Evolutionary conservation across 257 asterid species (phyloP), one percentile per base, ranked within the genome.

Genomic region (Mitragyna speciosa): DNA sequence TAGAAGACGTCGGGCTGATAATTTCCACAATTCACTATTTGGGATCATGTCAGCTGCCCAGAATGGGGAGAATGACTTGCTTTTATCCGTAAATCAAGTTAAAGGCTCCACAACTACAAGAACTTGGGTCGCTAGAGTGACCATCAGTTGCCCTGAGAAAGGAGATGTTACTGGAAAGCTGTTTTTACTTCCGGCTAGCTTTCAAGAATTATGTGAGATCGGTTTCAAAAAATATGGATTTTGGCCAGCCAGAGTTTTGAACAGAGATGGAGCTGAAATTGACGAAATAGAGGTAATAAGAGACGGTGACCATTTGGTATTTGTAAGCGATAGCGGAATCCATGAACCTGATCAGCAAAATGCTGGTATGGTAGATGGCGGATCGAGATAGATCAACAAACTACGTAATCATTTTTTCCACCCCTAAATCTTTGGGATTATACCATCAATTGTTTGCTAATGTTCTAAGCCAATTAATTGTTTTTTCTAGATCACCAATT

Each of bases 1-100:
- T 28, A 86, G 87, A 2, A 86, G 93, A 76, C 90, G 95, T 5
- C 89, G 88, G 87, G 78, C 85, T 31, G 89, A 81, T 65, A 88
- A 88, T 71, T 92, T 89, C 77, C 83, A 87, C 58, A 94, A 94
- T 80, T 94, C 98, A 76, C 85, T 94, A 26, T 92, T 92, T 28
- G 98, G 98, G 83, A 89, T 94, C 41, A 90, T 92, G 95, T 89
- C 96, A 16, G 90, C 96, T 43, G 90, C 87, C 58, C 91, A 86
- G 76, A 86, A 79, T 65, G 90, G 90, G 49, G 93, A 85, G 31
- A 78, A 33, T 24, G 86, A 79, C 76, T 52, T 84, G 61, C 73
- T 81, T 64, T 30, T 79, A 30, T 66, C 90, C 0, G 70, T 61
- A 69, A 86, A 86, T 41, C 83, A 76, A 74, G 48, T 80, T 9